Base-by-base conservation (phyloP, 352 stramenopile species). In the Aphanomyces euteiches region DNA sequence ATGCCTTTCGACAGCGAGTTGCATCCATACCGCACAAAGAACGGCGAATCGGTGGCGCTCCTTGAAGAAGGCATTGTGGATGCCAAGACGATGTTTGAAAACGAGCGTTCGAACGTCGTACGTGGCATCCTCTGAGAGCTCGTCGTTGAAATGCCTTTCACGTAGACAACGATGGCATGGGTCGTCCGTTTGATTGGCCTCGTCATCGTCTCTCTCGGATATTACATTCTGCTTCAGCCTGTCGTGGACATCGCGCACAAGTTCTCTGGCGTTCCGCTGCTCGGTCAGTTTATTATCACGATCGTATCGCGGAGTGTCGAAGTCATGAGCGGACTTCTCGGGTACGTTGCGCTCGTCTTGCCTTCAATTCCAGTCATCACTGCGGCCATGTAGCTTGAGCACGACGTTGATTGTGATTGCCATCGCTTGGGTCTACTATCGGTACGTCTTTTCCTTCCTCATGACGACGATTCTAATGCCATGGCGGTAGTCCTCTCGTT, bases 381-480 rank as follows among this genome's bases (percentile, higher is more conserved):
- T 6, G 15, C 19, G 10, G 19, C 10, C 3, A 37, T 58, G 28
- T 41, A 61, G 54, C 28, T 17, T 61, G 19, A 61, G 54, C 21
- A 61, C 54, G 54, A 15, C 54, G 19, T 3, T 61, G 17, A 37
- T 61, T 37, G 54, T 61, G 19, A 61, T 61, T 39, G 54, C 54
- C 7, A 43, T 61, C n/a, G 13, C 54, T 12, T 61, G 54, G 54
- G 54, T 61, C 8, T 61, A 15, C 17, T 39, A 61, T 41, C n/a
- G 54, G 54, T 61, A 40, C 19, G 6, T 53, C 45, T n/a, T 15
- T 53, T n/a, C n/a, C n/a, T n/a, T n/a, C n/a, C n/a, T n/a, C n/a
- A n/a, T 53, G 45, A 53, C n/a, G 45, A 53, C 1, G 13, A 19
- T n/a, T 13, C 37, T n/a, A 34, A 38, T 8, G 8, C 3, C 2